Evolutionary conservation across 148 eudicot species (phyloP).

Genomic region (Rhododendron williamsianum): DNA sequence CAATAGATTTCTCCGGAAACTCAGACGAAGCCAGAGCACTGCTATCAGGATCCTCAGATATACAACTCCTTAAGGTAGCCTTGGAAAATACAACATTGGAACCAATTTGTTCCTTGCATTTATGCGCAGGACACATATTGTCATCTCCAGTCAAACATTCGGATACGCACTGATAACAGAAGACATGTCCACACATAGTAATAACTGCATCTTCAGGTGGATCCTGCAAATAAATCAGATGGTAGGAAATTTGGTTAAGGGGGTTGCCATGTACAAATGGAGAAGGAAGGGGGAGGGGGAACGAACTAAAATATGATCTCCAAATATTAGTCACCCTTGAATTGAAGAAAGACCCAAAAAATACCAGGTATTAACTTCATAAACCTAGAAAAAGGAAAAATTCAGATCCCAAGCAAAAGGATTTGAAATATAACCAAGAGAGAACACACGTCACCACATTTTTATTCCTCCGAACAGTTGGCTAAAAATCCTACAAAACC

Average conservation of each 20-base stretch:
- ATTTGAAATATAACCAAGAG: background rate
- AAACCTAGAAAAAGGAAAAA: background rate
- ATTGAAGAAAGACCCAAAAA: background rate
- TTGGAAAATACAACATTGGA: slow-evolving; percentile 68
- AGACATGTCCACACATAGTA: slow-evolving; percentile 87
- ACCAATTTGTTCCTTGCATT: slow-evolving; percentile 77
- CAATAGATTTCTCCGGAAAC: slow-evolving; percentile 34
- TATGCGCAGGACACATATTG: slow-evolving; percentile 66
- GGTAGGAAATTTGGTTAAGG: slow-evolving; percentile 7
- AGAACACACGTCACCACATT: background rate
- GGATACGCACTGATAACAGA: slow-evolving; percentile 89
- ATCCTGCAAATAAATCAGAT: slow-evolving; percentile 49
- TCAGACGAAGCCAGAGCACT: slow-evolving; percentile 32
- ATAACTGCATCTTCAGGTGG: slow-evolving; percentile 94
- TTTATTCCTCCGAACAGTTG: background rate
- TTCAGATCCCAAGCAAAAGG: background rate
- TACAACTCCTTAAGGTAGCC: slow-evolving; percentile 61
- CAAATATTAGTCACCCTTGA: background rate
- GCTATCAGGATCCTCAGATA: slow-evolving; percentile 49
- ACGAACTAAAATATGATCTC: background rate
- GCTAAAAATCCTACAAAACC: background rate
- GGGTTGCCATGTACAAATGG: background rate
- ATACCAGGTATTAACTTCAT: background rate
- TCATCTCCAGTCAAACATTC: slow-evolving; percentile 80
- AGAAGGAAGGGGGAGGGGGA: background rate